Percentiles rank a stretch among this genome's conserved stretches.
phyloP scores from a whole-genome alignment of 345 rosid species.

The Turritis glabra region DNA sequence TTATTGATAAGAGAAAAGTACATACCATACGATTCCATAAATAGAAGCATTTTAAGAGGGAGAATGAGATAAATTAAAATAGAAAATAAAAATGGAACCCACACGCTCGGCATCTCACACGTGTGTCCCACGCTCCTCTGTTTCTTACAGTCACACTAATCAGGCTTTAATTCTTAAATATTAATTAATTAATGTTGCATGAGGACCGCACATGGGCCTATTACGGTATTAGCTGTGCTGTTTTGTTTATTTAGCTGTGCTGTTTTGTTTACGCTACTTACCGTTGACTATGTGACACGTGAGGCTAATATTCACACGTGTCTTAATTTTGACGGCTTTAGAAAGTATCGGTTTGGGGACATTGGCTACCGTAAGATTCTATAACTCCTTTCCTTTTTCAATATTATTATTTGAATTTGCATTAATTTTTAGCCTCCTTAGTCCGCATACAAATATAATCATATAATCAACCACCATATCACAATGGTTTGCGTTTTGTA shows the following conservation, averaged over 20 bases:
- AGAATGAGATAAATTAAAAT: background rate
- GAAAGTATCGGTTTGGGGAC: background rate
- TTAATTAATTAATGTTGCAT: slow-evolving; percentile 14
- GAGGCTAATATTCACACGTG: slow-evolving; percentile 26
- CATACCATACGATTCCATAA: slow-evolving; percentile 38
- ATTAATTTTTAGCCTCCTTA: background rate
- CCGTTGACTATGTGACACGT: slow-evolving; percentile 39
- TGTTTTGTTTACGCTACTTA: slow-evolving; percentile 10
- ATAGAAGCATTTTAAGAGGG: slow-evolving; percentile 29
- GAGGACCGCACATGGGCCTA: slow-evolving; percentile 18
- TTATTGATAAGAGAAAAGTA: slow-evolving; percentile 23
- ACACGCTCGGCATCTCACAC: slow-evolving; percentile 32
- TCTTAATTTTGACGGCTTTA: slow-evolving; percentile 26
- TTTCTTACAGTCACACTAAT: background rate
- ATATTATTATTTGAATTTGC: background rate
- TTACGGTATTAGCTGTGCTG: background rate
- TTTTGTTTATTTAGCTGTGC: background rate
- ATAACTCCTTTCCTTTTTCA: background rate
- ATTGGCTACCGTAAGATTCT: no score
- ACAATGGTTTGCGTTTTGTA: no score
- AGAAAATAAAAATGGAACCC: background rate
- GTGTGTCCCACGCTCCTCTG: slow-evolving; percentile 6
- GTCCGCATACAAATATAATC: no score
- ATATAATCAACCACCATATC: no score
- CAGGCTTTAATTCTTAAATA: slow-evolving; percentile 1